A percentile compares a stretch with the other conserved stretches of the same genome.
phyloP scores from a whole-genome alignment of 345 rosid species.

The Arabis hirsuta region DNA sequence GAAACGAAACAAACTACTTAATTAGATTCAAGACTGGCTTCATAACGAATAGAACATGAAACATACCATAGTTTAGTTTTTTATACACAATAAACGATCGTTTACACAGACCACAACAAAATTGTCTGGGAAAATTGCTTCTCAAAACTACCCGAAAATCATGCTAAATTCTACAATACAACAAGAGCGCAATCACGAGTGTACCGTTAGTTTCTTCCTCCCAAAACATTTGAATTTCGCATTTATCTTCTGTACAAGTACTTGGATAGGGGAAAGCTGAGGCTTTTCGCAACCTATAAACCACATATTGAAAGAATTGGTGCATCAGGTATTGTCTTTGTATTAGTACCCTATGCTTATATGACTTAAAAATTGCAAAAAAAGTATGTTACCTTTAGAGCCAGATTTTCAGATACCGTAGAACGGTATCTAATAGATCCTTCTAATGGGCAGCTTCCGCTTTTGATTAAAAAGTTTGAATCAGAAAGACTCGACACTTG shows the following conservation, averaged over 20 bases:
- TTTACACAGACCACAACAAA: not conserved
- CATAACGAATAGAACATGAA: not conserved
- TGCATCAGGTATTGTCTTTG: constrained; percentile 18
- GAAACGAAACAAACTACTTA: constrained; percentile 1
- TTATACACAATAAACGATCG: no score
- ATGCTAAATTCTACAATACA: constrained; percentile 3
- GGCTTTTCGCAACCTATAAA: constrained; percentile 74
- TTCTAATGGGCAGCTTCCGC: constrained; percentile 83
- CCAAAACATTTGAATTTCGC: not conserved
- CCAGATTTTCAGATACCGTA: constrained; percentile 70
- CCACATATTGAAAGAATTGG: not conserved
- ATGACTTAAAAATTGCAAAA: not conserved
- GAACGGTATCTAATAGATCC: constrained; percentile 84
- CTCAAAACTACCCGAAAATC: not conserved
- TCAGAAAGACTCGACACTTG: constrained; percentile 79
- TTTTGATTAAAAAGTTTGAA: constrained; percentile 76
- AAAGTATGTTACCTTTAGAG: constrained; percentile 60
- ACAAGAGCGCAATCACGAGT: not conserved
- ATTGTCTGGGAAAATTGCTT: not conserved
- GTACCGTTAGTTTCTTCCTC: not conserved
- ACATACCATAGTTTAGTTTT: no score
- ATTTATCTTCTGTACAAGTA: constrained; percentile 48
- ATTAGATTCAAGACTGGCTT: not conserved
- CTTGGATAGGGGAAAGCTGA: constrained; percentile 74
- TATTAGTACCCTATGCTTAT: not conserved